phyloP scores from a whole-genome alignment of 192 early-diverging fungal genomes.

The Entophlyctis luteolus region DNA sequence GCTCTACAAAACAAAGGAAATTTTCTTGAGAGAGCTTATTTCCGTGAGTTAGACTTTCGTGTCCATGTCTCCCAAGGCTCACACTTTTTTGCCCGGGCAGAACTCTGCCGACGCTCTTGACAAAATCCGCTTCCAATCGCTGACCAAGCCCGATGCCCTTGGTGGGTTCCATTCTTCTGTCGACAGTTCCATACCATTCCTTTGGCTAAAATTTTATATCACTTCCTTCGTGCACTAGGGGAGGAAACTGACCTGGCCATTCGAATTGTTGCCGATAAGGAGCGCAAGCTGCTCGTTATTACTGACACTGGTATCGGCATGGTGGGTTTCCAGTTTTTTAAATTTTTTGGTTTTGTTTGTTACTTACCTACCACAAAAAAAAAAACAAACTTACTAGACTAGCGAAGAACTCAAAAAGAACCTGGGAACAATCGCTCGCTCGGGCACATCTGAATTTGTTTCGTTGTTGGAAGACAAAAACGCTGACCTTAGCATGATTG shows the following conservation, averaged over 20 bases:
- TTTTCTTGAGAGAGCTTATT: conserved; percentile 95
- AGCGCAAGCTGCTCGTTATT: conserved; percentile 73
- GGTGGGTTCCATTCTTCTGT: conserved; percentile 6
- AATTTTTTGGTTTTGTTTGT: neutral
- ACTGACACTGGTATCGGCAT: conserved; percentile 94
- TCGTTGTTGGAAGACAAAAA: conserved; percentile 75
- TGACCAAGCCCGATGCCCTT: conserved; percentile 67
- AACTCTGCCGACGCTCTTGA: conserved; percentile 96
- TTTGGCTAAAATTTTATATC: neutral
- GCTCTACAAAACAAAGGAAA: conserved; percentile 78
- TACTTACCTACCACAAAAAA: neutral
- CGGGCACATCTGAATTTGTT: conserved; percentile 88
- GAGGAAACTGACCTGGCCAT: conserved; percentile 73
- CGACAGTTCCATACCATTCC: no score
- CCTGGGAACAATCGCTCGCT: conserved; percentile 97
- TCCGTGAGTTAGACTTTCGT: no score
- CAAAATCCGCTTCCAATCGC: conserved; percentile 77
- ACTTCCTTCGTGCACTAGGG: neutral
- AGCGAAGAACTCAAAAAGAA: conserved; percentile 80
- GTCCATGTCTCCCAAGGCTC: no score
- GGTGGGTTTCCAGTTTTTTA: no score
- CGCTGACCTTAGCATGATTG: conserved; percentile 19
- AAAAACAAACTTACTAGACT: conserved; percentile 31
- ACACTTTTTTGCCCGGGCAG: no score
- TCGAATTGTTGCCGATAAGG: conserved; percentile 71